These are phyloP conservation scores for Torulaspora delbrueckii DNA, from an alignment of 805 yeast species.

Conservation along the genomic window DNA sequence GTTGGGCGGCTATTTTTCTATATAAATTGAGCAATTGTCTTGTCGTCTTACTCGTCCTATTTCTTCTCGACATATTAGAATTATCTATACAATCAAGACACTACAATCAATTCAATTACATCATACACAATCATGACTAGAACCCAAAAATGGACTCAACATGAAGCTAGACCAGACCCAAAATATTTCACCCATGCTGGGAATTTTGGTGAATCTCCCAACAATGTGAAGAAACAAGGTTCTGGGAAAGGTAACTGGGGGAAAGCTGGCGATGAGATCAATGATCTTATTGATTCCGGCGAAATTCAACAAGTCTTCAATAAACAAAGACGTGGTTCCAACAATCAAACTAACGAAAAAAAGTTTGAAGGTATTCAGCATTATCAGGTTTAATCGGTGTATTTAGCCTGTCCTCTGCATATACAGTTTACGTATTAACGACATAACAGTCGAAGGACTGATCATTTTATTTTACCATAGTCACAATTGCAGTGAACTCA, in stretches of 20 bases:
- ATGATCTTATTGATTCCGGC: slow-evolving; percentile 55
- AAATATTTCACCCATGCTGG: slow-evolving; percentile 81
- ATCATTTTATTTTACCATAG: too few relatives aligned
- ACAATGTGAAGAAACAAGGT: slow-evolving; percentile 74
- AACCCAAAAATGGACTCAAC: slow-evolving; percentile 70
- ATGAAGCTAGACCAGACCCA: slow-evolving; percentile 55
- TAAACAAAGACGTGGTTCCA: slow-evolving; percentile 49
- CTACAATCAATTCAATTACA: too few relatives aligned
- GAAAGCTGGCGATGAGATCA: slow-evolving; percentile 67
- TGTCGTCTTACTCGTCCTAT: not conserved
- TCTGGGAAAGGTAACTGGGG: slow-evolving; percentile 92
- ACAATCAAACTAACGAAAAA: slow-evolving; percentile 41
- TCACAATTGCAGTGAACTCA: too few relatives aligned
- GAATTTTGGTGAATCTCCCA: slow-evolving; percentile 61
- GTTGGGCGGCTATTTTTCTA: slow-evolving; percentile 4
- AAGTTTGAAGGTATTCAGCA: slow-evolving; percentile 36
- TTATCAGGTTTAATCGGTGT: slow-evolving; percentile 6
- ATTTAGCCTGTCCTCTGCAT: slow-evolving; percentile 1
- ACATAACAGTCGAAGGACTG: too few relatives aligned
- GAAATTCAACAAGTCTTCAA: slow-evolving; percentile 47
- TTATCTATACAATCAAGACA: too few relatives aligned
- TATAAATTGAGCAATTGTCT: not conserved
- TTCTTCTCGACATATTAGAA: not conserved
- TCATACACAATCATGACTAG: slow-evolving; percentile 50
- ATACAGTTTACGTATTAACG: slow-evolving; percentile 2